Percentiles rank a stretch among this genome's conserved stretches.
Conservation (phyloP, 805 yeast species). For the Lipomyces sp. region DNA sequence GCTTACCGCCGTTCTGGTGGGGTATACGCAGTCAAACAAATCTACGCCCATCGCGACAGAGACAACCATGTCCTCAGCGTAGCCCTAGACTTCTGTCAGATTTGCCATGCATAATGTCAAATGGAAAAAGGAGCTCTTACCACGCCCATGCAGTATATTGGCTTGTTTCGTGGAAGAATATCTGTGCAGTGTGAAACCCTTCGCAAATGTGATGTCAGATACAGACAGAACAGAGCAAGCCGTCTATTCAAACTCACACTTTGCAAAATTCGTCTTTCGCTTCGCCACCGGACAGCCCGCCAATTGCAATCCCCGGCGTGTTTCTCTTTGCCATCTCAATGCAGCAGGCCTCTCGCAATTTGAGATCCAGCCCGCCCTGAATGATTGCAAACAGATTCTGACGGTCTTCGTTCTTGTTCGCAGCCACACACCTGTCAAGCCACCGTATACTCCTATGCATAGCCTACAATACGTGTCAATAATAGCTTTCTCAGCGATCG, state of each 20-base stretch:
- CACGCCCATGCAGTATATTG: slow-evolving; percentile 48
- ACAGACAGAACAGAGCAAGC: too few relatives aligned
- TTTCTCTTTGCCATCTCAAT: slow-evolving; percentile 44
- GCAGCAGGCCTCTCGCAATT: slow-evolving; percentile 42
- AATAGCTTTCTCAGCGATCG: neutral
- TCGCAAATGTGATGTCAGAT: neutral
- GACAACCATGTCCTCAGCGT: slow-evolving; percentile 47
- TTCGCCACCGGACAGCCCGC: slow-evolving; percentile 49
- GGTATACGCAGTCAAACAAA: slow-evolving; percentile 47
- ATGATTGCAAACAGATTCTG: slow-evolving; percentile 47
- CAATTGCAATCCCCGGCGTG: slow-evolving; percentile 49
- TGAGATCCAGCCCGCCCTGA: slow-evolving; percentile 46
- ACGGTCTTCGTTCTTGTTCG: slow-evolving; percentile 43
- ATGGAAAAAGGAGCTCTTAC: neutral
- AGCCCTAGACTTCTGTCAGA: slow-evolving; percentile 35
- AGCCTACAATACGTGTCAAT: slow-evolving; percentile 31
- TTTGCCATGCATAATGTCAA: neutral
- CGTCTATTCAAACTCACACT: slow-evolving; percentile 28
- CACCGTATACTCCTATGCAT: slow-evolving; percentile 45
- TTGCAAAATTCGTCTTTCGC: slow-evolving; percentile 43
- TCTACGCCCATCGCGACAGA: slow-evolving; percentile 48
- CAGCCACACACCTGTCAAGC: slow-evolving; percentile 46
- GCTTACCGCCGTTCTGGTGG: slow-evolving; percentile 42
- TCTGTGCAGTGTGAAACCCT: slow-evolving; percentile 42
- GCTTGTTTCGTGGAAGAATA: slow-evolving; percentile 42